Conservation (phyloP, 1,284 basidiomycete genomes). For the Xerocomus minutiporus region DNA sequence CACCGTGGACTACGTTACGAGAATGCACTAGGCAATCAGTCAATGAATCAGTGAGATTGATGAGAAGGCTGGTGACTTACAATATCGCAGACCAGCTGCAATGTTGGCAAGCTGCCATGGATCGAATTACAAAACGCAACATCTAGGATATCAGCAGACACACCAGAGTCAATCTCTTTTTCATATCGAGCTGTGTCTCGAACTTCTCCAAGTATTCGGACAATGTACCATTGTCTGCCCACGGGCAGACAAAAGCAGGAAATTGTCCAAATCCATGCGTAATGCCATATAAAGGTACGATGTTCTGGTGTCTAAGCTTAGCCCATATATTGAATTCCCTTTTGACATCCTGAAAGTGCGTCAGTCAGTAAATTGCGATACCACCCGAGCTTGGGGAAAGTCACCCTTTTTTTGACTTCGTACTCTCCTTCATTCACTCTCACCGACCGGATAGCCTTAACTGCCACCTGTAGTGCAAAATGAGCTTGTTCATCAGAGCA, state of each 20-base stretch:
- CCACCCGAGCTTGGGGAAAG: neutral
- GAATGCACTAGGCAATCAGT: conserved; percentile 21
- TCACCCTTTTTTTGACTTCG: conserved; percentile 34
- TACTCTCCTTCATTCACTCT: conserved; percentile 27
- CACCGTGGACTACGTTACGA: conserved; percentile 22
- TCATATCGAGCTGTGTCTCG: conserved; percentile 10
- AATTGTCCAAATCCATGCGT: conserved; percentile 39
- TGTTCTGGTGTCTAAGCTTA: conserved; percentile 37
- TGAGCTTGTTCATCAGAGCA: neutral
- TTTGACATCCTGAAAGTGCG: conserved; percentile 30
- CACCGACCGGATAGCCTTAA: conserved; percentile 41
- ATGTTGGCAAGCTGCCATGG: conserved; percentile 20
- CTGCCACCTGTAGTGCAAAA: conserved; percentile 33
- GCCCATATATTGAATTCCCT: conserved; percentile 42
- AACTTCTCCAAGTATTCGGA: conserved; percentile 40
- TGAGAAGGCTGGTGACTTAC: conserved; percentile 10
- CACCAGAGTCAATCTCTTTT: conserved; percentile 20
- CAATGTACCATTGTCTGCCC: conserved; percentile 44
- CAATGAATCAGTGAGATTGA: neutral
- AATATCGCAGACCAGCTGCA: conserved; percentile 20
- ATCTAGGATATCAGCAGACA: neutral
- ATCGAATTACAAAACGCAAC: neutral
- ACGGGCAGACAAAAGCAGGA: conserved; percentile 45
- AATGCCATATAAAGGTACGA: conserved; percentile 39
- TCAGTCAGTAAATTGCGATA: neutral